These are phyloP conservation scores for Meira miltonrushii DNA, from an alignment of 1,284 basidiomycete genomes.

Conservation along the genomic window DNA sequence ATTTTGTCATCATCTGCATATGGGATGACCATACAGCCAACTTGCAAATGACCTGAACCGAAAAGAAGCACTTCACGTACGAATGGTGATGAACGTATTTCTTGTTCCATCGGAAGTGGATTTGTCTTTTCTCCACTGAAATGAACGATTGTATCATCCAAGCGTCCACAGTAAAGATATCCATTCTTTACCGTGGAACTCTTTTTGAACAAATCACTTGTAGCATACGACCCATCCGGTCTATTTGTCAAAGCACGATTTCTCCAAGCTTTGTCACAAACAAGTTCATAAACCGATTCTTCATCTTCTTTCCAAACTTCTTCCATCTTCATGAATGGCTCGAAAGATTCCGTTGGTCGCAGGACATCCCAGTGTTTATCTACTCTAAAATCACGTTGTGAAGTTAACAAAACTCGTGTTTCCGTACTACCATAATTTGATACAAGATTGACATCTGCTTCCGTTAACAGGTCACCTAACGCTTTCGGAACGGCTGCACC, in stretches of 20 bases:
- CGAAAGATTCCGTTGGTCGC: constrained; percentile 35
- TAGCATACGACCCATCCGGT: constrained; percentile 61
- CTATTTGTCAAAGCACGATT: constrained; percentile 55
- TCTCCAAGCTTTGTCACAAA: constrained; percentile 59
- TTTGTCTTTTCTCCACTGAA: constrained; percentile 39
- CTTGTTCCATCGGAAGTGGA: constrained; percentile 32
- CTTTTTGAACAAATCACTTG: constrained; percentile 60
- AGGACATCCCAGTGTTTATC: constrained; percentile 66
- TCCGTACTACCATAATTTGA: constrained; percentile 58
- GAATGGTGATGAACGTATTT: constrained; percentile 54
- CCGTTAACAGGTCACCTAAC: constrained; percentile 60
- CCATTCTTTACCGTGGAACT: constrained; percentile 56
- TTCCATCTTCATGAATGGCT: background rate
- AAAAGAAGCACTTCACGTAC: constrained; percentile 61
- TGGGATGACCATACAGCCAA: constrained; percentile 60
- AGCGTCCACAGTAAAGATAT: constrained; percentile 61
- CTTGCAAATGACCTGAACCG: constrained; percentile 60
- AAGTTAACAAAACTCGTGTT: constrained; percentile 55
- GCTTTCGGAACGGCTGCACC: constrained; percentile 56
- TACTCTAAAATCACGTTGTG: constrained; percentile 57
- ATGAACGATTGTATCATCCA: constrained; percentile 61
- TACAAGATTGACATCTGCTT: constrained; percentile 59
- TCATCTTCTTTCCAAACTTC: background rate
- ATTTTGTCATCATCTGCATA: constrained; percentile 56
- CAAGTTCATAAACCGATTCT: constrained; percentile 13